Base-by-base conservation (phyloP, 2,329 filamentous ascomycete species). In the Aspergillus tubingensis region DNA sequence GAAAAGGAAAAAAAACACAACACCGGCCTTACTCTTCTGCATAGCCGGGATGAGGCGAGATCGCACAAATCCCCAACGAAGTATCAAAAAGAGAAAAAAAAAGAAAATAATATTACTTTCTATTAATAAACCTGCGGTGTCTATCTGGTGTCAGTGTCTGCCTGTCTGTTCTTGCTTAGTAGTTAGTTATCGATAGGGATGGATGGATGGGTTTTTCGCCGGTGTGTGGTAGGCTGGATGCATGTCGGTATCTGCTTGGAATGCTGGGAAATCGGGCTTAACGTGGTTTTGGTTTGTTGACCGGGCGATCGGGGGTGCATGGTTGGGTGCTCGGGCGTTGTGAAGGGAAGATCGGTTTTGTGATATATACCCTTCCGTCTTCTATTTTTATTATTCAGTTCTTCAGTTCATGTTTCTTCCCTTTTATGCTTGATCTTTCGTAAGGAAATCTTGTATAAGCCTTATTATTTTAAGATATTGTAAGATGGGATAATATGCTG, bases 61-160 rank as follows among this genome's bases (percentile, higher is more conserved):
- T 55, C 53, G 53, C 25, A 39, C 23, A 51, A 41, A 17, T 43
- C 19, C 23, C 23, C 44, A 49, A 30, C 27, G 27, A 50, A 51
- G 50, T 17, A 23, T 41, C 7, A n/a, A 25, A 50, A 1, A 43
- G 36, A 25, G 27, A 17, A 48, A 59, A 36, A 19, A 58, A 30
- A 53, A 41, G 3, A 38, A 54, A 21, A 38, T 3, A 21, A 49
- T 2, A 36, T 36, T 36, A 36, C 11, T 36, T 36, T n/a, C 53
- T 55, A 55, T 44, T 47, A 47, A 55, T 55, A 55, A 55, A 55
- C 23, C 43, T 32, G 53, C 53, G 53, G 53, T 55, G 53, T 55
- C 53, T 55, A 36, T 6, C 5, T 36, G 11, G 11, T 15, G 11
- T 15, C 32, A 2, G 32, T 30, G 27, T 30, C 8, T 30, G 30